Base-by-base conservation (phyloP, 108 stramenopile species). In the Aurantiochytrium sp. region DNA sequence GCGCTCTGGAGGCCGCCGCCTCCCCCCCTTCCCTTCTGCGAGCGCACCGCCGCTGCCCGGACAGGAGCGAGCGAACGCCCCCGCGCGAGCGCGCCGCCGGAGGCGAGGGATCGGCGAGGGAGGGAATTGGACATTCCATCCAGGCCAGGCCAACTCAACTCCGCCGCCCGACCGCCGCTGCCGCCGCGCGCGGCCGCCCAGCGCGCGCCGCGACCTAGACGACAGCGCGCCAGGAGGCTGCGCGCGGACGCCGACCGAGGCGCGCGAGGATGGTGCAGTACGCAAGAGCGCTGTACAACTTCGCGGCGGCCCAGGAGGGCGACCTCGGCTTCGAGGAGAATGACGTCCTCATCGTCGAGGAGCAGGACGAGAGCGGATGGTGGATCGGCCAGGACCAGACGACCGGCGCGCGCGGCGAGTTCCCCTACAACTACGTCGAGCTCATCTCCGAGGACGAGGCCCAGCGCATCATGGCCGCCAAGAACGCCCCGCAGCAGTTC, bases 291-390 rank as follows among this genome's bases (percentile, higher is more conserved):
- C 52, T 90, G 54, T 90, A 90, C 85, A 89, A 85, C 86, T 90
- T 90, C 85, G 73, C 39, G 4, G 89, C 90, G 31, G 90, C 90
- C 5, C 87, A 90, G 88, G 88, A 87, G 0, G 90, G 90, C 24
- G 90, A 90, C 50, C 90, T 90, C 41, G 88, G 85, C 87, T 90
- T 90, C 89, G 32, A 69, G 36, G 50, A 39, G 10, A 88, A 88
- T 21, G 90, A 90, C 55, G 88, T 90, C 54, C 89, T 90, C 52
- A 24, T 90, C 12, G 87, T 90, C 32, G 89, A 90, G 55, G 88
- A 37, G 55, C 68, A 86, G 39, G 90, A 81, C 45, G 36, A 37
- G 39, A 48, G 42, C n/a, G 73, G 73, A 6, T 81, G 73, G 73
- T 81, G 73, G 73, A n/a, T 48, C 27, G 73, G 73, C 39, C 21